Evolutionary conservation across 2,329 filamentous ascomycete species (phyloP).

Genomic region (Sporothrix humicola): DNA sequence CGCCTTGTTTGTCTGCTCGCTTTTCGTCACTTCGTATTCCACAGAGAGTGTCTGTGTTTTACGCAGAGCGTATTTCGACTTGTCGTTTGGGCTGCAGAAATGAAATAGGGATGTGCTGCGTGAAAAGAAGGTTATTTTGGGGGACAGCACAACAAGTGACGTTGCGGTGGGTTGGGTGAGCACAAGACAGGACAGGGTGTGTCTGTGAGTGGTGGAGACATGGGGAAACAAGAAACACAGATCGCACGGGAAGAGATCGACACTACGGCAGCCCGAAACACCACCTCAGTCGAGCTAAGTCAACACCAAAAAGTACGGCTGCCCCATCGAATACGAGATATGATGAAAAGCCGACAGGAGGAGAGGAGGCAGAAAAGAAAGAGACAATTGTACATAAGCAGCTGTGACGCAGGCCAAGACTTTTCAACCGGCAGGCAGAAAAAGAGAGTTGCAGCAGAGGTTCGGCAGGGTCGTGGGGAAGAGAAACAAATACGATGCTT

Average conservation of each 20-base stretch:
- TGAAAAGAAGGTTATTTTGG: background rate
- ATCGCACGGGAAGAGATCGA: conserved; percentile 15
- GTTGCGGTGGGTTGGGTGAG: conserved; percentile 12
- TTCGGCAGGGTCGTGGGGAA: no score
- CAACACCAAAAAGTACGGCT: background rate
- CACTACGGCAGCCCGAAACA: conserved; percentile 6
- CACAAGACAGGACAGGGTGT: background rate
- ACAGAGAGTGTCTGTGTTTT: no score
- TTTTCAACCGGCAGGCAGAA: no score
- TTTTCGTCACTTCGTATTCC: background rate
- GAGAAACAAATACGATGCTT: background rate
- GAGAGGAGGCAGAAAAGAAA: background rate
- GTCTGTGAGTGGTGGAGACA: background rate
- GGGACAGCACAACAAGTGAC: background rate
- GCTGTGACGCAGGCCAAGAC: conserved; percentile 29
- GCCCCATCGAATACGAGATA: conserved; percentile 23
- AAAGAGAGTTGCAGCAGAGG: no score
- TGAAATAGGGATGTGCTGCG: background rate
- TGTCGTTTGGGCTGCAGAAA: background rate
- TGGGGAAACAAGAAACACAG: background rate
- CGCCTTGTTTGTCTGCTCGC: background rate
- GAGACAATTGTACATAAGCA: background rate
- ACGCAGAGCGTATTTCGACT: background rate
- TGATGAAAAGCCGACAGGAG: conserved; percentile 1
- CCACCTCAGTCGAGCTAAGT: no score